These are phyloP conservation scores for Pseudogymnoascus sp. DNA, from an alignment of 2,329 filamentous ascomycete species.

Conservation along the genomic window DNA sequence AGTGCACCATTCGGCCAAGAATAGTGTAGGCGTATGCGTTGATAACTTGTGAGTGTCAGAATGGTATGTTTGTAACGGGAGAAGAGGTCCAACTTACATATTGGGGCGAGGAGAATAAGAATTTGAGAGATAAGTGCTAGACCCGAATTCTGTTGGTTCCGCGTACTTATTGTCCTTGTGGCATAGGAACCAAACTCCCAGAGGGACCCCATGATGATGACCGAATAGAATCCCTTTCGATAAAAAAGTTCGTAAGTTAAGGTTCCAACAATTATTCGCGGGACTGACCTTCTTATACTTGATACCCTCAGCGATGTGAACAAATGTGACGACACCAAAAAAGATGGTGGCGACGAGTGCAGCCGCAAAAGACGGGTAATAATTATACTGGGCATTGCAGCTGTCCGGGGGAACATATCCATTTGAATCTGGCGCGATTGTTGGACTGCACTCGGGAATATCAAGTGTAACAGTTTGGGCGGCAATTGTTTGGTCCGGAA, in stretches of 20 bases:
- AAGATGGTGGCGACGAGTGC: slow-evolving; percentile 31
- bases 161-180: slow-evolving; percentile 33
- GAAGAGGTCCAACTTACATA: slow-evolving; percentile 13
- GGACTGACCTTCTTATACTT: slow-evolving; percentile 28
- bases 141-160: slow-evolving; percentile 28
- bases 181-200: slow-evolving; percentile 39
- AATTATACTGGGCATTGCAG: slow-evolving; percentile 32
- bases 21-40: slow-evolving; percentile 28
- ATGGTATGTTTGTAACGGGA: neutral
- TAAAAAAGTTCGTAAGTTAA: neutral
- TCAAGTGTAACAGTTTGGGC: slow-evolving; percentile 26
- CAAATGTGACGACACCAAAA: slow-evolving; percentile 29
- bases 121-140: slow-evolving; percentile 30
- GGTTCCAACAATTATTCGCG: neutral
- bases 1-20: slow-evolving; percentile 23
- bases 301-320: slow-evolving; percentile 32
- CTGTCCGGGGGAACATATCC: slow-evolving; percentile 32
- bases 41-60: slow-evolving; percentile 15
- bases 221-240: slow-evolving; percentile 32
- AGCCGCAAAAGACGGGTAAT: slow-evolving; percentile 32
- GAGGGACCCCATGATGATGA: slow-evolving; percentile 36
- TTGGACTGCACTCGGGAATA: slow-evolving; percentile 34
- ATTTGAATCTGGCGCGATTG: slow-evolving; percentile 29
- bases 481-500: slow-evolving; percentile 24
- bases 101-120: slow-evolving; percentile 30